Evolutionary conservation across 2,329 filamentous ascomycete genomes (phyloP).

Genomic region (Clarireedia hainanense): DNA sequence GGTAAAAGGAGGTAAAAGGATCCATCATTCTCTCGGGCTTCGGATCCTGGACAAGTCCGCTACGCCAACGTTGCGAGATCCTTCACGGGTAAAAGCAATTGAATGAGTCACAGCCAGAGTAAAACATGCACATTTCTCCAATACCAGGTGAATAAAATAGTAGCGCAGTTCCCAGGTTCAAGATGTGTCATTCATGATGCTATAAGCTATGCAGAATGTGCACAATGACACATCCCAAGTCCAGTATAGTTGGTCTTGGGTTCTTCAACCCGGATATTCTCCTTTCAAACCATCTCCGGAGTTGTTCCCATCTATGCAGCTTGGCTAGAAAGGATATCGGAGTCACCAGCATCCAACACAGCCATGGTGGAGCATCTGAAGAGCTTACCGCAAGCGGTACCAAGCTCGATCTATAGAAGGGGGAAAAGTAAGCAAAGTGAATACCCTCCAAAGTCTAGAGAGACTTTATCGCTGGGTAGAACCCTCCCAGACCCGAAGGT

Average conservation of each 20-base stretch:
- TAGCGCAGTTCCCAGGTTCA: slow-evolving; percentile 7
- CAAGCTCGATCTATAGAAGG: slow-evolving; percentile 78
- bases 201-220: slow-evolving; percentile 14
- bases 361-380: slow-evolving; percentile 98
- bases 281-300: not conserved
- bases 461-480: slow-evolving; percentile 87
- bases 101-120: slow-evolving; percentile 1
- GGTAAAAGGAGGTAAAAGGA: too few species aligned
- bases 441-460: slow-evolving; percentile 80
- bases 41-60: not conserved
- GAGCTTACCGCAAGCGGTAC: slow-evolving; percentile 97
- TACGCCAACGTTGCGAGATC: not conserved
- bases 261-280: slow-evolving; percentile 3
- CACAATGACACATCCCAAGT: slow-evolving; percentile 4
- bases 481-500: slow-evolving; percentile 32
- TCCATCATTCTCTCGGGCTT: too few species aligned
- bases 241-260: slow-evolving; percentile 1
- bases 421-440: slow-evolving; percentile 44
- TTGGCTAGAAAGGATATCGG: slow-evolving; percentile 85
- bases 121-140: not conserved
- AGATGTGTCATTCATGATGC: slow-evolving; percentile 21
- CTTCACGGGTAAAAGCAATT: not conserved
- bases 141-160: not conserved
- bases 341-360: slow-evolving; percentile 95
- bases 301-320: slow-evolving; percentile 42